These are phyloP conservation scores for Flagelloscypha sp. DNA, from an alignment of 768 basidiomycete species.

Conservation along the genomic window DNA sequence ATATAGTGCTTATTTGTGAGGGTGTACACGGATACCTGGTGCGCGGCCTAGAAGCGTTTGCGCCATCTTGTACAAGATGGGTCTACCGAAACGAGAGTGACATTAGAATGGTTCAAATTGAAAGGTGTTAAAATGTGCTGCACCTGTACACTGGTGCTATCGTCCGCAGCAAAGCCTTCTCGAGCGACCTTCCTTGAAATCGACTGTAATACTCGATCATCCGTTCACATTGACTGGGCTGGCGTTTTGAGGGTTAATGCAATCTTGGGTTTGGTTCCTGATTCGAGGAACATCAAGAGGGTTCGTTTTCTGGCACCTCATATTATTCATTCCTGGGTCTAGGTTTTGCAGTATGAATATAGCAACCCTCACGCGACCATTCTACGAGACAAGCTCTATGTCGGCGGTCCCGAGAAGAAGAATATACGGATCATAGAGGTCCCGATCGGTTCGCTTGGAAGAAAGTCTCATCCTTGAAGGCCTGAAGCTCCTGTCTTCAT, in stretches of 20 bases:
- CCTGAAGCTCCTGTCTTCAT: too few species aligned
- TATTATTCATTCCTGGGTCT: too few species aligned
- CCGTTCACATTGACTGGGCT: conserved; percentile 19
- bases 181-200: conserved; percentile 58
- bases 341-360: too few species aligned
- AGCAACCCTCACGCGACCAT: too few species aligned
- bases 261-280: not conserved
- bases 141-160: conserved; percentile 90
- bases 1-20: conserved; percentile 96
- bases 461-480: too few species aligned
- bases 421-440: too few species aligned
- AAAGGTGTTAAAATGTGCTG: conserved; percentile 15
- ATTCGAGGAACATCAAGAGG: conserved; percentile 1
- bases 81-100: conserved; percentile 43
- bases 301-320: too few species aligned
- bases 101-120: not conserved
- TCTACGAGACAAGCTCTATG: too few species aligned
- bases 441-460: too few species aligned
- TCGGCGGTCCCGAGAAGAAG: too few species aligned
- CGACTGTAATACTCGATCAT: conserved; percentile 41
- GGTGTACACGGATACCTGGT: conserved; percentile 50
- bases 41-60: conserved; percentile 65
- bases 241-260: conserved; percentile 1
- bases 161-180: conserved; percentile 76
- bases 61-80: conserved; percentile 85